These are phyloP conservation scores for Rhodomyrtus tomentosa DNA, from an alignment of 345 rosid species.

Conservation along the genomic window DNA sequence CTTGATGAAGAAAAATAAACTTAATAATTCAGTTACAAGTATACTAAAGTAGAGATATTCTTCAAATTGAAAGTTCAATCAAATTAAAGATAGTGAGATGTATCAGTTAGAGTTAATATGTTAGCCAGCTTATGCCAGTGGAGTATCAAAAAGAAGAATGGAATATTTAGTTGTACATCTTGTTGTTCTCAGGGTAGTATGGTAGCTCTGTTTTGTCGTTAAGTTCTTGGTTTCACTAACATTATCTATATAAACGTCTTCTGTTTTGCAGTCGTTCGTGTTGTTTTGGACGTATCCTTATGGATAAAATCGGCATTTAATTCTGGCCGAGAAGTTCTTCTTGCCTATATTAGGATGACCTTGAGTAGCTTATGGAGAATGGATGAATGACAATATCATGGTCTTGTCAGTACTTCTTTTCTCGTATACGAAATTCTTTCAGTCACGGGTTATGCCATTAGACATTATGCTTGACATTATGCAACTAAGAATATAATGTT, in stretches of 20 bases:
- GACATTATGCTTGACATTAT: neutral
- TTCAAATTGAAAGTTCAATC: neutral
- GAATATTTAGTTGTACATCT: neutral
- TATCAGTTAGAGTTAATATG: neutral
- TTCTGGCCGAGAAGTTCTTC: neutral
- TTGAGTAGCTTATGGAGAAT: neutral
- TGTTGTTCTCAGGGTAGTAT: neutral
- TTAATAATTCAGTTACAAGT: neutral
- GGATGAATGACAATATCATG: neutral
- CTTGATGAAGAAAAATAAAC: neutral
- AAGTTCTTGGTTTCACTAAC: neutral
- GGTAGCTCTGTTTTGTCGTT: neutral
- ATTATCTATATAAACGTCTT: neutral
- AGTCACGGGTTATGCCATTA: neutral
- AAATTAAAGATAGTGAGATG: neutral
- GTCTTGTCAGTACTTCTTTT: neutral
- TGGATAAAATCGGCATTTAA: neutral
- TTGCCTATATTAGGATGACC: neutral
- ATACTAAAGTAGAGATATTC: neutral
- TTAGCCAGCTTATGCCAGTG: neutral
- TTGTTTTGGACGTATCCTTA: conserved; percentile 99
- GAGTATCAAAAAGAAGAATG: neutral
- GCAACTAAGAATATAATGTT: neutral
- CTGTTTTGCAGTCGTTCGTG: conserved; percentile 87
- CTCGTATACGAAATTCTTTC: neutral